Conservation (phyloP, 805 yeast genomes). For the Ogataea zsoltii region DNA sequence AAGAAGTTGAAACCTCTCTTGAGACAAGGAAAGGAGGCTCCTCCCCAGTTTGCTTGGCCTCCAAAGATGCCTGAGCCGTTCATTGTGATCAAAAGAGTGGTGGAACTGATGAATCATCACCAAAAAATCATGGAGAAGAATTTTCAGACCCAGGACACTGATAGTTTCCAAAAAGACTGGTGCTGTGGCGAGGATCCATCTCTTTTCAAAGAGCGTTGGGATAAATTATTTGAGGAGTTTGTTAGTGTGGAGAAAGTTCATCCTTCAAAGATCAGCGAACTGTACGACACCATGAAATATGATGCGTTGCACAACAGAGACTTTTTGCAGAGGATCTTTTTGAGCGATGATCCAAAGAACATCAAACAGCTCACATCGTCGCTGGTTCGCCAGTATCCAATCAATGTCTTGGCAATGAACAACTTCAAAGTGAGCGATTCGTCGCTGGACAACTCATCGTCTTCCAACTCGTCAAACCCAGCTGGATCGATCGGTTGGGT, state of each 20-base stretch:
- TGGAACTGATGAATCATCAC: conserved; percentile 93
- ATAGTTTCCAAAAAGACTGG: conserved; percentile 77
- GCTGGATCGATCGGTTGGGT: conserved; percentile 81
- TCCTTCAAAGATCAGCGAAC: conserved; percentile 94
- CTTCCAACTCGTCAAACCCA: conserved; percentile 28
- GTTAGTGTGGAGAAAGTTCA: conserved; percentile 92
- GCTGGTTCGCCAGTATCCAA: conserved; percentile 70
- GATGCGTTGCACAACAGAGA: conserved; percentile 95
- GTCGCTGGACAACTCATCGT: conserved; percentile 26
- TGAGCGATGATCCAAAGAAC: conserved; percentile 52
- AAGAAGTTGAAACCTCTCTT: conserved; percentile 92
- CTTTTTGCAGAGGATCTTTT: conserved; percentile 79
- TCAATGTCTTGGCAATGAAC: conserved; percentile 73
- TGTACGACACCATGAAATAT: conserved; percentile 97
- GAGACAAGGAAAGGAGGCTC: conserved; percentile 95
- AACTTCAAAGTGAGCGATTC: conserved; percentile 62
- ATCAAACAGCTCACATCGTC: conserved; percentile 46
- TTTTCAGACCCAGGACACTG: conserved; percentile 65
- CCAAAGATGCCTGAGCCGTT: conserved; percentile 98
- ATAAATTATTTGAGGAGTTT: conserved; percentile 89
- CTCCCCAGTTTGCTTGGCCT: conserved; percentile 98
- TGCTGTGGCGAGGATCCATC: conserved; percentile 95
- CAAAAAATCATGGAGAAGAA: conserved; percentile 80
- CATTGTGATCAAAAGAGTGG: conserved; percentile 88
- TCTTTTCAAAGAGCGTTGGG: conserved; percentile 95